Evolutionary conservation across 2,329 filamentous ascomycete species (phyloP).

Genomic region (Mycosphaerella sp.): DNA sequence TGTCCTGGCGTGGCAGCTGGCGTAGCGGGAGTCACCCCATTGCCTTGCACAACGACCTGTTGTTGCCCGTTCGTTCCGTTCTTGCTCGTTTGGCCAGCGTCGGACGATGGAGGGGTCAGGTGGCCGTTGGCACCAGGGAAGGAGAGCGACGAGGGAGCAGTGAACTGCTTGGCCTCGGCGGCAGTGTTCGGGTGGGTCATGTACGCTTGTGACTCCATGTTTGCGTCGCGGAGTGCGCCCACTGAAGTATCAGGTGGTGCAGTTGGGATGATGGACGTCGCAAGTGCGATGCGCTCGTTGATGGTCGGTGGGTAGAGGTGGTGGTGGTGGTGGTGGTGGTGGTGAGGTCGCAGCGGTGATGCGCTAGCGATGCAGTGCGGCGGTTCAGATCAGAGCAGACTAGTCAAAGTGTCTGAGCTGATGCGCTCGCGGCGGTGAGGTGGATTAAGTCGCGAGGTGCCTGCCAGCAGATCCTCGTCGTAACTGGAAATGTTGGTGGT

Average conservation of each 20-base stretch:
- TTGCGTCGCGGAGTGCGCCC: constrained; percentile 27
- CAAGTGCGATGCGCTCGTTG: constrained; percentile 1
- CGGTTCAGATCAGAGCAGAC: constrained; percentile 18
- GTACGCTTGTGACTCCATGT: constrained; percentile 65
- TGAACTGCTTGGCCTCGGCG: constrained; percentile 91
- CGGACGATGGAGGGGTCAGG: constrained; percentile 70
- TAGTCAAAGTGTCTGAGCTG: constrained; percentile 19
- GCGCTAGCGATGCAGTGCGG: not conserved
- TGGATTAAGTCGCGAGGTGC: constrained; percentile 9
- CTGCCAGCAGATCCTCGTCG: constrained; percentile 17
- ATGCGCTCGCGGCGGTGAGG: constrained; percentile 11
- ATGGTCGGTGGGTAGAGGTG: not conserved
- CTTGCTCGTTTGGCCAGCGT: constrained; percentile 54
- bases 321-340: not conserved
- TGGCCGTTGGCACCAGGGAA: constrained; percentile 74
- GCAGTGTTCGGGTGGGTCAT: constrained; percentile 89
- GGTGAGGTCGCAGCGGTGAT: not conserved
- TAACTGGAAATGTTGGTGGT: constrained; percentile 4
- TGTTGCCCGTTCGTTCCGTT: constrained; percentile 45
- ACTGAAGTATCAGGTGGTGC: not conserved
- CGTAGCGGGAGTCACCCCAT: constrained; percentile 80
- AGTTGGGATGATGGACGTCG: not conserved
- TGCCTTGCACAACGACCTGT: constrained; percentile 43
- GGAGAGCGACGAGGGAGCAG: constrained; percentile 82
- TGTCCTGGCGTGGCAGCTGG: constrained; percentile 87